Conservation (phyloP, 352 stramenopile genomes). For the Globisporangium radiosum region DNA sequence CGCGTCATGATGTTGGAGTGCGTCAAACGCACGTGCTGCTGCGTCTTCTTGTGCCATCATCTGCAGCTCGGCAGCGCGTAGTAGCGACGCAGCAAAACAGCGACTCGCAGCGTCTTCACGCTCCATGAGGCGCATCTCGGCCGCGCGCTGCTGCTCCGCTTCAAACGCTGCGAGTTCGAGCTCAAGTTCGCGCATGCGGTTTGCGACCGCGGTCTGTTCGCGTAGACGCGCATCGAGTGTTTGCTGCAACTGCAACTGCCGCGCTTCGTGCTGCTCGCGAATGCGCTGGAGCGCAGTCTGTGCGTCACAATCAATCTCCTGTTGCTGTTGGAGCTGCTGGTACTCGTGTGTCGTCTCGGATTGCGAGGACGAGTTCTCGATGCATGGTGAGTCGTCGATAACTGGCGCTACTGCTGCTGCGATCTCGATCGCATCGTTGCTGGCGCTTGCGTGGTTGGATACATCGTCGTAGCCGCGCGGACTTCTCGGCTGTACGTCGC, state of each 20-base stretch:
- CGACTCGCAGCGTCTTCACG: conserved; percentile 13
- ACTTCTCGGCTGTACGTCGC: too few relatives aligned
- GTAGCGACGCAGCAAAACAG: background rate
- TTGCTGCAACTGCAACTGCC: conserved; percentile 7
- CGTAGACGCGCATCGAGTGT: conserved; percentile 19
- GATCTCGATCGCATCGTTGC: too few relatives aligned
- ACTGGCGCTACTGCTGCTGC: too few relatives aligned
- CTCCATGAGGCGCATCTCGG: conserved; percentile 11
- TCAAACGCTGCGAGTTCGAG: conserved; percentile 8
- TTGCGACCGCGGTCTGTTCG: conserved; percentile 18
- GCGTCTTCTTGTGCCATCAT: conserved; percentile 8
- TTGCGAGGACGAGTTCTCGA: too few relatives aligned
- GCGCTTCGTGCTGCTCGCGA: conserved; percentile 11
- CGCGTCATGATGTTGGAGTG: background rate
- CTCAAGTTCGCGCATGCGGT: conserved; percentile 14
- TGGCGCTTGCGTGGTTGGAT: too few relatives aligned
- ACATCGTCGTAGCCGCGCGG: too few relatives aligned
- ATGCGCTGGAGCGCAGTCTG: conserved; percentile 4
- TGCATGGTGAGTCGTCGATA: too few relatives aligned
- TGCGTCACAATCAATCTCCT: background rate
- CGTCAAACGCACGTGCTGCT: background rate
- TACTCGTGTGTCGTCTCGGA: background rate
- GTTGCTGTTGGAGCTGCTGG: background rate
- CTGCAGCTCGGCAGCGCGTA: background rate
- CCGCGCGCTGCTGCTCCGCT: conserved; percentile 4